Percentiles rank a stretch among this genome's conserved stretches.
Evolutionary conservation across 2,329 filamentous ascomycete genomes (phyloP).

Genomic region (Fusarium sp.): DNA sequence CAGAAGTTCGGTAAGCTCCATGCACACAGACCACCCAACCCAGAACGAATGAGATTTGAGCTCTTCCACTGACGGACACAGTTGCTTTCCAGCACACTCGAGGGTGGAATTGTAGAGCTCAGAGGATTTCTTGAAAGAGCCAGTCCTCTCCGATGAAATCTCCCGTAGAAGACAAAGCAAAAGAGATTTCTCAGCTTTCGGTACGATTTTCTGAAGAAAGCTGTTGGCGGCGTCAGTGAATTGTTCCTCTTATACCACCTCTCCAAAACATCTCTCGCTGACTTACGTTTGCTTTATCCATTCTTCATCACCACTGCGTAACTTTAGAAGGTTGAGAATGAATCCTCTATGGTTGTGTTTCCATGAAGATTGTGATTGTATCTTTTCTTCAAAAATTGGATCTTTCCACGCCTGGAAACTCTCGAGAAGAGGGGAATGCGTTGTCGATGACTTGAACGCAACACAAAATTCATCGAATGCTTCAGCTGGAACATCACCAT

Average conservation of each 20-base stretch:
- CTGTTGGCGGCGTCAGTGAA: background rate
- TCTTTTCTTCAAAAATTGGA: background rate
- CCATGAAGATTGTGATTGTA: slow-evolving; percentile 5
- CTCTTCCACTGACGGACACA: background rate
- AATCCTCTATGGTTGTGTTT: background rate
- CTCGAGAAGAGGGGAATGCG: background rate
- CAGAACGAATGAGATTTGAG: background rate
- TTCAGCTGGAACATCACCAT: background rate
- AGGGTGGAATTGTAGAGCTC: slow-evolving; percentile 4
- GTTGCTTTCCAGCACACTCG: background rate
- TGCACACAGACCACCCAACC: background rate
- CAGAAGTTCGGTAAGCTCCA: background rate
- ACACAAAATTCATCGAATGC: background rate
- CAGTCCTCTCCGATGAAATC: background rate
- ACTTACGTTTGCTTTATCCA: slow-evolving; percentile 12
- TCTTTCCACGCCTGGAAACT: slow-evolving; percentile 15
- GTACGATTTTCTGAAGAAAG: slow-evolving; percentile 4
- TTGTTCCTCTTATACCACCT: background rate
- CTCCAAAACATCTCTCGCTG: background rate
- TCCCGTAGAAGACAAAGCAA: background rate
- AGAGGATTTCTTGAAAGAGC: background rate
- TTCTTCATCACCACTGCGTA: background rate
- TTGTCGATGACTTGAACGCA: background rate
- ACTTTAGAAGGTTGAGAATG: background rate
- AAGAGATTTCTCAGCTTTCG: background rate